Percentiles rank a stretch among this genome's conserved stretches.
phyloP scores from a whole-genome alignment of 768 basidiomycete genomes.

The Collybia mongolica region DNA sequence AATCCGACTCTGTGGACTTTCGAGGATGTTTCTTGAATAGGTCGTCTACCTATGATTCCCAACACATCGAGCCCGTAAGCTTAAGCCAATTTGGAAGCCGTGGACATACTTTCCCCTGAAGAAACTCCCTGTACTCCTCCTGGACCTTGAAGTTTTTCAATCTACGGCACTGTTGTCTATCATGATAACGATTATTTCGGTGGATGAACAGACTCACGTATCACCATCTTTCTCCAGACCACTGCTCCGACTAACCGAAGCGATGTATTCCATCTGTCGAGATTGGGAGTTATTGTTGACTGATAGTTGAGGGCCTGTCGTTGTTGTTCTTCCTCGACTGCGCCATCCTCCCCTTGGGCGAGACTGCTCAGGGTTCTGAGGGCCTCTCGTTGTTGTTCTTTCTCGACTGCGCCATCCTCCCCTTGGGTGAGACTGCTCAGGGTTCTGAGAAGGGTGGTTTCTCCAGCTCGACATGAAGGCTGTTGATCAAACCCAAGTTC shows the following conservation, averaged over 20 bases:
- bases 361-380: neutral
- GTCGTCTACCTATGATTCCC: conserved; percentile 40
- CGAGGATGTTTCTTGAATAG: conserved; percentile 40
- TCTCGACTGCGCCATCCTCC: too few species aligned
- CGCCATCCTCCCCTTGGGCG: conserved; percentile 12
- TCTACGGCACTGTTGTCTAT: conserved; percentile 41
- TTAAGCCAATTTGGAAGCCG: too few species aligned
- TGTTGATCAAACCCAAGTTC: neutral
- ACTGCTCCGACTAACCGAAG: conserved; percentile 76
- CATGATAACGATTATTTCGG: conserved; percentile 16
- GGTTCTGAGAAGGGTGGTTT: conserved; percentile 6
- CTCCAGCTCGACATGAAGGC: conserved; percentile 12
- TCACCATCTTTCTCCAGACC: conserved; percentile 75
- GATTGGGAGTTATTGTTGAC: neutral
- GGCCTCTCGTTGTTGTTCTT: too few species aligned
- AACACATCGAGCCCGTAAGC: neutral
- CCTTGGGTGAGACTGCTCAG: neutral
- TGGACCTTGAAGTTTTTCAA: conserved; percentile 59
- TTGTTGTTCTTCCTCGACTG: conserved; percentile 4
- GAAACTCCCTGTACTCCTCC: conserved; percentile 64
- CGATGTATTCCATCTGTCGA: conserved; percentile 59
- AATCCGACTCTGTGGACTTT: conserved; percentile 27
- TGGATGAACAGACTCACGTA: conserved; percentile 46
- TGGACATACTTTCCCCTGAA: conserved; percentile 57
- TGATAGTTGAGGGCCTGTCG: neutral